Evolutionary conservation across 441 rosid species (phyloP).

Genomic region (Omphalea diandra): DNA sequence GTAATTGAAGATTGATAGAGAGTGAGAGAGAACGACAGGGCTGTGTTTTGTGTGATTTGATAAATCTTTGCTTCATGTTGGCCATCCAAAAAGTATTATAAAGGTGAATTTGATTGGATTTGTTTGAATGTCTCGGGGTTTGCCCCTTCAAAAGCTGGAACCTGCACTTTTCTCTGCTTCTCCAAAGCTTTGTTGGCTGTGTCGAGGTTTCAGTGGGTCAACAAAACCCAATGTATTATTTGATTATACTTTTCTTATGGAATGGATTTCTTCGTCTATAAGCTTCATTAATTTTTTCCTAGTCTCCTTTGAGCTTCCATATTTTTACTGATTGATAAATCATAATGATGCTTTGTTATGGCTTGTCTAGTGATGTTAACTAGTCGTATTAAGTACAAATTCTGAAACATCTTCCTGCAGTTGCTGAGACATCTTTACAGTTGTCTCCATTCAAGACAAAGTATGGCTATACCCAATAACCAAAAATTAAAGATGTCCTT

Average conservation of each 20-base stretch:
- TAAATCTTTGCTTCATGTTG: conserved; percentile 36
- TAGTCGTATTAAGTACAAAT: too few relatives aligned
- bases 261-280: not conserved
- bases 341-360: too few relatives aligned
- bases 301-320: too few relatives aligned
- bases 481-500: not conserved
- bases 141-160: conserved; percentile 21
- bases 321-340: too few relatives aligned
- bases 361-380: not conserved
- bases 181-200: conserved; percentile 23
- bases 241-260: conserved; percentile 16
- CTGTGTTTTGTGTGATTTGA: conserved; percentile 36
- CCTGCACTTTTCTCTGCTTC: conserved; percentile 14
- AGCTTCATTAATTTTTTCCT: too few relatives aligned
- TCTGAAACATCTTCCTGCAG: not conserved
- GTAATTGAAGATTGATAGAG: conserved; percentile 16
- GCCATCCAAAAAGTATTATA: conserved; percentile 27
- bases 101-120: conserved; percentile 37
- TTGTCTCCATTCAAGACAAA: not conserved
- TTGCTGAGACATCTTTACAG: not conserved
- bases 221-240: conserved; percentile 12
- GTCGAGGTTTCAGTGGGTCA: conserved; percentile 18
- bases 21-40: conserved; percentile 4
- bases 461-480: not conserved
- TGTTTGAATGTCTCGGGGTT: conserved; percentile 45